A percentile compares a stretch with the other conserved stretches of the same genome.
These are phyloP conservation scores for Boletus pseudo-olivaceus DNA, from an alignment of 768 basidiomycete species.

Conservation along the genomic window DNA sequence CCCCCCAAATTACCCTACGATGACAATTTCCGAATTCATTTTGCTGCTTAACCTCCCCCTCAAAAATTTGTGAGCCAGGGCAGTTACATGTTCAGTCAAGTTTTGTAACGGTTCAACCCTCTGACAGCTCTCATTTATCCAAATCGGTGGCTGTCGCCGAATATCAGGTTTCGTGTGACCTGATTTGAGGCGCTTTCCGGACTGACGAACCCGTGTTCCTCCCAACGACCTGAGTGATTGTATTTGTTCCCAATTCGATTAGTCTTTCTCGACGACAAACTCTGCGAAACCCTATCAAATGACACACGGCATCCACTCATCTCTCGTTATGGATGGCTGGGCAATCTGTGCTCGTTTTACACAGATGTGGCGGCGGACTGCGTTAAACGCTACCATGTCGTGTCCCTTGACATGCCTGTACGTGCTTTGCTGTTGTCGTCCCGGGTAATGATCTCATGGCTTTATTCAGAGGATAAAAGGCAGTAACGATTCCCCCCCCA, in stretches of 20 bases:
- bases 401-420: constrained; percentile 19
- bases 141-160: constrained; percentile 22
- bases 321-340: constrained; percentile 26
- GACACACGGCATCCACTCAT: constrained; percentile 27
- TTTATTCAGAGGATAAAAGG: constrained; percentile 27
- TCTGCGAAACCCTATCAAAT: constrained; percentile 36
- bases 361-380: constrained; percentile 19
- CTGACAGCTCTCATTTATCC: constrained; percentile 32
- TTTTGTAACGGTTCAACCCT: constrained; percentile 25
- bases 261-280: constrained; percentile 36
- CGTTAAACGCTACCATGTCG: constrained; percentile 23
- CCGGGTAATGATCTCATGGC: constrained; percentile 29
- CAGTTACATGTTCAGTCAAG: constrained; percentile 22
- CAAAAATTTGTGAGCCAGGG: constrained; percentile 26
- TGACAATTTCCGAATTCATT: constrained; percentile 22
- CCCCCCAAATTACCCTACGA: constrained; percentile 9
- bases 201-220: constrained; percentile 12
- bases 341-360: constrained; percentile 30
- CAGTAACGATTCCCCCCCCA: constrained; percentile 5
- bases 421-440: constrained; percentile 16
- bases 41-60: constrained; percentile 16
- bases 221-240: constrained; percentile 12
- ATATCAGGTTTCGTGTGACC: constrained; percentile 20
- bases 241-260: constrained; percentile 29
- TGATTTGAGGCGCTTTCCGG: constrained; percentile 21